phyloP scores from a whole-genome alignment of 495 filamentous ascomycete species.

The Zalerion maritima region DNA sequence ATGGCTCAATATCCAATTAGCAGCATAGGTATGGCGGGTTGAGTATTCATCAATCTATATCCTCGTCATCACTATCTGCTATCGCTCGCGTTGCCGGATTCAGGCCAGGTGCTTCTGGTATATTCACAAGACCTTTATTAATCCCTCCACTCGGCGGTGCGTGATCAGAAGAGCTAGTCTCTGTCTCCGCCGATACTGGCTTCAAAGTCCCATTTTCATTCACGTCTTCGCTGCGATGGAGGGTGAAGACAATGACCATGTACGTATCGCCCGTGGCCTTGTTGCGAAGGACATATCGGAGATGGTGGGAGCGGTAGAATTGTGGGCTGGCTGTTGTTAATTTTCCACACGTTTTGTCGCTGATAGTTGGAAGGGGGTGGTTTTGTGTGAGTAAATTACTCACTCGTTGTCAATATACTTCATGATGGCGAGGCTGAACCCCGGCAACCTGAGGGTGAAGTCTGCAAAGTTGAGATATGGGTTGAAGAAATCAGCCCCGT shows the following conservation, averaged over 20 bases:
- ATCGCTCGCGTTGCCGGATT: too few relatives aligned
- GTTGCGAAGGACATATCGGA: conserved; percentile 83
- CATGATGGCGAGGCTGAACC: conserved; percentile 59
- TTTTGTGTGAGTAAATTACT: conserved; percentile 21
- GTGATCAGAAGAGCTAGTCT: too few relatives aligned
- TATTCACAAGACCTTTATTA: too few relatives aligned
- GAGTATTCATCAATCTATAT: too few relatives aligned
- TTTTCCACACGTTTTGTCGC: conserved; percentile 19
- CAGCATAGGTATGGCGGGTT: too few relatives aligned
- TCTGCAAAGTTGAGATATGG: conserved; percentile 75
- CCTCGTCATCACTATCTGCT: too few relatives aligned
- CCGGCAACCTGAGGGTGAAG: conserved; percentile 67
- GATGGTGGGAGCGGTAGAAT: conserved; percentile 43
- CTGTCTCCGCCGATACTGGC: conserved; percentile 20
- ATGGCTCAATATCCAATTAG: too few relatives aligned
- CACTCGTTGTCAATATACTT: conserved; percentile 69
- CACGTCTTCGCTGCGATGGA: conserved; percentile 48
- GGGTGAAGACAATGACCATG: conserved; percentile 64
- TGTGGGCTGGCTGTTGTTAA: conserved; percentile 3
- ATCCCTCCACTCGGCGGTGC: too few relatives aligned
- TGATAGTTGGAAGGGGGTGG: conserved; percentile 3
- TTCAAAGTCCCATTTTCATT: conserved; percentile 43
- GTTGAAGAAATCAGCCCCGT: conserved; percentile 78
- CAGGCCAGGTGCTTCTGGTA: too few relatives aligned
- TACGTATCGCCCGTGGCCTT: conserved; percentile 51